Conservation (phyloP, 768 basidiomycete genomes). For the Nevesoporus exiguus region DNA sequence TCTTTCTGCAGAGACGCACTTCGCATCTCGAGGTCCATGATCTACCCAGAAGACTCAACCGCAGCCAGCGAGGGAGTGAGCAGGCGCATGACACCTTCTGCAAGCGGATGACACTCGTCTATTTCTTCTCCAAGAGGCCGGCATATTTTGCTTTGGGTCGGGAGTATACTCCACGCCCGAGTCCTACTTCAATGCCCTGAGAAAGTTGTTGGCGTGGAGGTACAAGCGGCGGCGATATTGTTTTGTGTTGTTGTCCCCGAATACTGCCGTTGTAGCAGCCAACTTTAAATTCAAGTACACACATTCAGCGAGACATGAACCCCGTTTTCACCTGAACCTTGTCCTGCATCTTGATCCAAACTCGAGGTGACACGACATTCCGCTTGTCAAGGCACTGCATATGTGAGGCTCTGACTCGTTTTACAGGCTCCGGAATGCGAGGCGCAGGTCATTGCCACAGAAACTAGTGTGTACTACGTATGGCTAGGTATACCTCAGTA, state of each 20-base stretch:
- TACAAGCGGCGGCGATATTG: constrained; percentile 39
- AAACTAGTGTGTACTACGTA: no score
- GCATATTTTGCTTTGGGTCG: constrained; percentile 85
- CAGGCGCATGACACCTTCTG: constrained; percentile 63
- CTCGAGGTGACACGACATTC: no score
- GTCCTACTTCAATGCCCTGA: constrained; percentile 53
- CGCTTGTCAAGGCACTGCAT: no score
- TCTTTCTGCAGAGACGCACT: constrained; percentile 78
- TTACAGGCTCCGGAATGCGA: no score
- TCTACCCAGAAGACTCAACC: constrained; percentile 44
- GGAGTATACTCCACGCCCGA: constrained; percentile 62
- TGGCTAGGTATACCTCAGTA: no score
- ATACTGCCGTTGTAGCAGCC: no score
- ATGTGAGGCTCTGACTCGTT: no score
- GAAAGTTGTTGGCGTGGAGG: constrained; percentile 63
- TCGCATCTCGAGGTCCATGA: constrained; percentile 91
- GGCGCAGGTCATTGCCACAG: no score
- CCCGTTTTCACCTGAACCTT: no score
- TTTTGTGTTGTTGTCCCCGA: constrained; percentile 34
- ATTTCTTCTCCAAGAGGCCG: constrained; percentile 94
- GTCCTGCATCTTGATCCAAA: no score
- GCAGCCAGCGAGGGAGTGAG: constrained; percentile 2
- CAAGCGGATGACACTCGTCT: constrained; percentile 92
- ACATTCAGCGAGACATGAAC: no score
- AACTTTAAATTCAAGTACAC: no score